phyloP scores from a whole-genome alignment of 495 filamentous ascomycete genomes.

The Articulospora tetracladia region DNA sequence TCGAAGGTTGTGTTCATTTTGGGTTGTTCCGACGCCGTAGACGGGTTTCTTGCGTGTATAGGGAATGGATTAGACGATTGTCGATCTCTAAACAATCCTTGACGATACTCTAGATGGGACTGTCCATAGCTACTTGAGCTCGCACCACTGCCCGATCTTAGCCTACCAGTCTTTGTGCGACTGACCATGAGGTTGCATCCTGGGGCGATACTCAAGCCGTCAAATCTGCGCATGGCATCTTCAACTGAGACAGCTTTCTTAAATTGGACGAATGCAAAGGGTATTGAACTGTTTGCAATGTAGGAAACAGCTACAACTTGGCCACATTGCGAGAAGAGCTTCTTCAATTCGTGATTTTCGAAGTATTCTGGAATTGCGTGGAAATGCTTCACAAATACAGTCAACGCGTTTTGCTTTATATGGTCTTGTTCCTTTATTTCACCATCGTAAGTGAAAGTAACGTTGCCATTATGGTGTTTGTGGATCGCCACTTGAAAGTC shows the following conservation, averaged over 20 bases:
- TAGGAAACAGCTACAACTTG: conserved; percentile 15
- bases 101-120: background rate
- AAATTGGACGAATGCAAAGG: conserved; percentile 7
- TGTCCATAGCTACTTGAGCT: background rate
- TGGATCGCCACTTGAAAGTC: too few species aligned
- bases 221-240: background rate
- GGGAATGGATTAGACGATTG: background rate
- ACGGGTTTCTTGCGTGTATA: background rate
- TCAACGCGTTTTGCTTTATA: background rate
- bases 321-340: conserved; percentile 10
- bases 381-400: conserved; percentile 3
- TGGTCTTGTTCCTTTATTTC: background rate
- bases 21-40: background rate
- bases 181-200: background rate
- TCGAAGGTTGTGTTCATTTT: background rate
- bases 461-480: background rate
- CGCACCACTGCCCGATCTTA: too few species aligned
- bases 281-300: background rate
- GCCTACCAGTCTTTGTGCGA: background rate
- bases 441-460: background rate
- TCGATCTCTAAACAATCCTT: background rate
- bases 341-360: conserved; percentile 7
- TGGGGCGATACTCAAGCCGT: background rate
- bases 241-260: conserved; percentile 1
- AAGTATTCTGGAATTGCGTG: background rate